Evolutionary conservation across 2,329 filamentous ascomycete genomes (phyloP), one percentile per base, ranked within the genome.

Genomic region (Alternaria viburni): DNA sequence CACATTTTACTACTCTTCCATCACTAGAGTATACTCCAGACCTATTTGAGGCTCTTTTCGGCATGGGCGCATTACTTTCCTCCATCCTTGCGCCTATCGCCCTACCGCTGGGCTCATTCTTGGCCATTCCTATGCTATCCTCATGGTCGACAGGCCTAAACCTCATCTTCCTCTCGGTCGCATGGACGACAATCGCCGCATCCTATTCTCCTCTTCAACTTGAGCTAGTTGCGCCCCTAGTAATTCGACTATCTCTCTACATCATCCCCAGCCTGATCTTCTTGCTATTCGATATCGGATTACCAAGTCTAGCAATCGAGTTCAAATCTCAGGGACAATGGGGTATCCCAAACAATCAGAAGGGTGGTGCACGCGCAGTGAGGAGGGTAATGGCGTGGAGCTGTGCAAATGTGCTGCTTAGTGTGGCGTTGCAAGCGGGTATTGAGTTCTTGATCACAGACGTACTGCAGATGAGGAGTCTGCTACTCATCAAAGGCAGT

Each of bases 151-250:
- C 93, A 2, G 93, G 90, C 1, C 84, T 97, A 67, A 97, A 96
- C 78, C 82, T 97, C 23, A 83, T 96, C 66, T 94, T 97, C 83
- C 96, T 97, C 80, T 95, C 93, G 79, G 87, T 97, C 82, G 95
- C 92, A 70, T 97, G 93, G 93, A 89, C 89, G 6, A 95, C 92
- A 0, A 86, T 97, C 30, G 88, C 96, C 43, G 83, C 95, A 4
- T 91, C 91, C 7, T 91, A 96, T 72, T 85, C 90, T 1, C 89
- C 92, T 0, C 83, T 96, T 15, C 87, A 88, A 62, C 88, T 97
- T 61, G 93, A 97, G 77, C 77, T 96, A 1, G 83, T 91, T 56
- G 92, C 90, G 59, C 90, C 90, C 0, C 77, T 92, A 6, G 86
- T 87, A 23, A 83, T 93, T 52, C 90, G 92, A 45, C 61, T 90